phyloP scores from a whole-genome alignment of 2,329 filamentous ascomycete genomes.

The Rutstroemia sp. region DNA sequence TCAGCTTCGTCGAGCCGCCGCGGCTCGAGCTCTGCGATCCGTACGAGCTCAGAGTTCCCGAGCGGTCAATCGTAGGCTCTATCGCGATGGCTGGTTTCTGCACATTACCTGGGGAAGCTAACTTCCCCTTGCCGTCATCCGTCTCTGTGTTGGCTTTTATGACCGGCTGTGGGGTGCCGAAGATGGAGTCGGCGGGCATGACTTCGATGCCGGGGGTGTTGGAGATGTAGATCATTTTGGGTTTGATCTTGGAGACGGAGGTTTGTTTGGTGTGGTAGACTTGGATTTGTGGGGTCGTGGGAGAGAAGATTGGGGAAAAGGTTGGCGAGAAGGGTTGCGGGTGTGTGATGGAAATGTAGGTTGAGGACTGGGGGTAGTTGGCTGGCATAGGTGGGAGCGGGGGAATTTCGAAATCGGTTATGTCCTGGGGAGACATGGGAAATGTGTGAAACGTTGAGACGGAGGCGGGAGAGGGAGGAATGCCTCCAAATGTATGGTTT shows the following conservation, averaged over 20 bases:
- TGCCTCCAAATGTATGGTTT: conserved; percentile 1
- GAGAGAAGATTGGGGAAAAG: not conserved
- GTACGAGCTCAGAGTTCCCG: not conserved
- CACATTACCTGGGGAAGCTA: not conserved
- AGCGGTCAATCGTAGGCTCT: conserved; percentile 1
- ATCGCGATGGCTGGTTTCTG: not conserved
- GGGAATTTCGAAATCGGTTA: not conserved
- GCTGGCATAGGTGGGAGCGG: not conserved
- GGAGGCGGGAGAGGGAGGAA: conserved; percentile 1
- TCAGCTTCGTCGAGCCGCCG: not conserved
- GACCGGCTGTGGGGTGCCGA: not conserved
- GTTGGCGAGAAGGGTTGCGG: not conserved
- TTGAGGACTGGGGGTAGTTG: not conserved
- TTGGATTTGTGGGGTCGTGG: not conserved
- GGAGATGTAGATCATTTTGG: conserved; percentile 8
- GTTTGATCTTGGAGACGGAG: conserved; percentile 7
- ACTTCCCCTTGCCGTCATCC: not conserved
- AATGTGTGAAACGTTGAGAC: conserved; percentile 1
- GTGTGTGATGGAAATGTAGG: not conserved
- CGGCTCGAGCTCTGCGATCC: not conserved
- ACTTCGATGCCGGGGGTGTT: not conserved
- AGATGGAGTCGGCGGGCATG: conserved; percentile 2
- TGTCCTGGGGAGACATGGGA: not conserved
- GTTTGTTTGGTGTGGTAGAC: conserved; percentile 4
- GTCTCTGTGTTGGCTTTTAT: not conserved